Base-by-base conservation (phyloP, 2,329 filamentous ascomycete species). In the Raffaelea arxii region DNA sequence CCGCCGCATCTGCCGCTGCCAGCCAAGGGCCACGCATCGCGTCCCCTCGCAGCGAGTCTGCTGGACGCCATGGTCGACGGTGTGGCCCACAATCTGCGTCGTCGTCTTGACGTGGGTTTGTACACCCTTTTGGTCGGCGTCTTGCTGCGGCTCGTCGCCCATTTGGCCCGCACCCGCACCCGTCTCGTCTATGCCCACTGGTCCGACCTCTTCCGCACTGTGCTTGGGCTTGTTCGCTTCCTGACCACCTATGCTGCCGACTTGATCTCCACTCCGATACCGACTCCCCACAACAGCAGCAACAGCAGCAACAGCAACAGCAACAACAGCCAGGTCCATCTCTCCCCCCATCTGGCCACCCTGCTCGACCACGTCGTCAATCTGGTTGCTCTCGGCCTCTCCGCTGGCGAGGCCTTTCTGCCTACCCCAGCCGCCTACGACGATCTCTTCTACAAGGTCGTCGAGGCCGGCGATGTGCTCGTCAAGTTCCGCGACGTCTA, bases 391-490 rank as follows among this genome's bases (percentile, higher is more conserved):
- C 75, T 96, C 35, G 86, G 87, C 2, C 72, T 98, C 7, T 92
- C 86, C 2, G 79, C 81, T 2, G 92, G 92, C 6, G 92, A 97
- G 62, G 82, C 85, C 3, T 97, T 98, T 65, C 74, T 98, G 7
- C 92, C 91, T 0, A 86, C 86, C 25, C 82, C 89, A 1, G 78
- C 85, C 18, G 82, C 87, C 2, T 97, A 97, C 63, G 92, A 98
- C 57, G 92, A 98, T 59, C 73, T 98, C 0, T 97, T 98, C 67
- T 98, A 98, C 77, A 98, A 98, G 66, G 77, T 97, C 2, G 89
- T 97, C 23, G 92, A 98, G 65, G 86, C 84, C 2, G 88, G 90
- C 11, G 87, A 94, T 42, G 76, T 87, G 12, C 74, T 97, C 21
- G 69, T 75, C 25, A 88, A 86, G 59, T 95, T 97, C 66, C 80